These are phyloP conservation scores for Eutypa lata DNA, from an alignment of 2,329 filamentous ascomycete genomes.

Conservation along the genomic window DNA sequence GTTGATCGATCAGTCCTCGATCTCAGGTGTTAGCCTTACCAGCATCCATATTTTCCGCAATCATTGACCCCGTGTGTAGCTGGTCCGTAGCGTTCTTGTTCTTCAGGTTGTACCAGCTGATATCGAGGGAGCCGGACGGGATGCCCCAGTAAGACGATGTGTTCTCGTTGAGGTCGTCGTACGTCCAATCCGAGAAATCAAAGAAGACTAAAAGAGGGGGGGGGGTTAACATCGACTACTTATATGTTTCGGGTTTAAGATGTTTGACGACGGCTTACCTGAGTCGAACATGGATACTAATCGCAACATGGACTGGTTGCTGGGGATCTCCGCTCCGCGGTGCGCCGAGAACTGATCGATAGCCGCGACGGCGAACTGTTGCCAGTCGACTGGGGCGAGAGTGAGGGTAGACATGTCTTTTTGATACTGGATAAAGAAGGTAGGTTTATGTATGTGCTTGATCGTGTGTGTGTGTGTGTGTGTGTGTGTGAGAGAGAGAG, in stretches of 20 bases:
- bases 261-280: conserved; percentile 3
- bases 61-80: no score
- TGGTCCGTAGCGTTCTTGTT: neutral
- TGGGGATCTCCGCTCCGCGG: conserved; percentile 8
- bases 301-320: conserved; percentile 6
- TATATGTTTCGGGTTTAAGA: no score
- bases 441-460: no score
- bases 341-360: conserved; percentile 10
- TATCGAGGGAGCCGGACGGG: conserved; percentile 9
- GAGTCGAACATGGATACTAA: conserved; percentile 13
- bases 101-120: conserved; percentile 14
- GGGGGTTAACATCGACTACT: neutral
- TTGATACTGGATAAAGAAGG: no score
- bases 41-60: conserved; percentile 11
- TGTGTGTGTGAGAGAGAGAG: no score
- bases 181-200: conserved; percentile 14
- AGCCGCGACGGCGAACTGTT: conserved; percentile 7
- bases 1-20: no score
- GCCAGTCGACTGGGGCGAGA: conserved; percentile 2
- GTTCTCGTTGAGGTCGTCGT: conserved; percentile 12
- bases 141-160: conserved; percentile 12
- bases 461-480: no score
- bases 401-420: no score
- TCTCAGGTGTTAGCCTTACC: no score
- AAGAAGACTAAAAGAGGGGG: conserved; percentile 8